These are phyloP conservation scores for Nymphaea thermarum DNA, from an alignment of 164 flowering plant species.

Conservation along the genomic window DNA sequence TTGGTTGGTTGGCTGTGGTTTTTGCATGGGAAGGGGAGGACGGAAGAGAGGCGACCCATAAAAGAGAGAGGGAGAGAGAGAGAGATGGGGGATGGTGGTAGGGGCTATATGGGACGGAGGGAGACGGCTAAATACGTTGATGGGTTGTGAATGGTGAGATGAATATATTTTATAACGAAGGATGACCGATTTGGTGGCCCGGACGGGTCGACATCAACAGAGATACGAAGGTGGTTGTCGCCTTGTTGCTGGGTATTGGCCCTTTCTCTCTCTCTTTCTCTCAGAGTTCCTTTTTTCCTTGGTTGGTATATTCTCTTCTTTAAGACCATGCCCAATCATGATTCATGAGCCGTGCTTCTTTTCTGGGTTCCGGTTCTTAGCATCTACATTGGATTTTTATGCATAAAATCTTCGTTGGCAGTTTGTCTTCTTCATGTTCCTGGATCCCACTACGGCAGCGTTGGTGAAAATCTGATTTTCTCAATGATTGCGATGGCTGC, in stretches of 20 bases:
- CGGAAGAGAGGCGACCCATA: neutral
- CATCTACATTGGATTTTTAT: neutral
- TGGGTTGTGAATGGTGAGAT: neutral
- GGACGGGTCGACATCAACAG: constrained; percentile 84
- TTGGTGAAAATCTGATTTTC: neutral
- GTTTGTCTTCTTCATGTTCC: neutral
- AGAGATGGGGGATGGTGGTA: neutral
- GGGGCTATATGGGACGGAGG: neutral
- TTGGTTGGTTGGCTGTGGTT: neutral
- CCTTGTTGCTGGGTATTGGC: constrained; percentile 66
- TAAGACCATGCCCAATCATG: neutral
- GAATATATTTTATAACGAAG: constrained; percentile 2
- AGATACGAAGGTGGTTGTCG: constrained; percentile 72
- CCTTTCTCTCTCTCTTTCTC: constrained; percentile 3
- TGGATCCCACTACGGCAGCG: neutral
- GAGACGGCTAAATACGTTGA: neutral
- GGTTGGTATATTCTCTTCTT: neutral
- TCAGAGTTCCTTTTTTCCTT: neutral
- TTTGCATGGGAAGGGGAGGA: neutral
- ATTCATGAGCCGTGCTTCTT: neutral
- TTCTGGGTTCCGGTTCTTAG: neutral
- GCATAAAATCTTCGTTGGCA: neutral
- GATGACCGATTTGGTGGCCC: constrained; percentile 80
- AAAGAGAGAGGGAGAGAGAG: neutral
- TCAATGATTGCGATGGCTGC: neutral